Evolutionary conservation across 2,329 filamentous ascomycete species (phyloP), one percentile per base, ranked within the genome.

Genomic region (Beauveria rudraprayagi): DNA sequence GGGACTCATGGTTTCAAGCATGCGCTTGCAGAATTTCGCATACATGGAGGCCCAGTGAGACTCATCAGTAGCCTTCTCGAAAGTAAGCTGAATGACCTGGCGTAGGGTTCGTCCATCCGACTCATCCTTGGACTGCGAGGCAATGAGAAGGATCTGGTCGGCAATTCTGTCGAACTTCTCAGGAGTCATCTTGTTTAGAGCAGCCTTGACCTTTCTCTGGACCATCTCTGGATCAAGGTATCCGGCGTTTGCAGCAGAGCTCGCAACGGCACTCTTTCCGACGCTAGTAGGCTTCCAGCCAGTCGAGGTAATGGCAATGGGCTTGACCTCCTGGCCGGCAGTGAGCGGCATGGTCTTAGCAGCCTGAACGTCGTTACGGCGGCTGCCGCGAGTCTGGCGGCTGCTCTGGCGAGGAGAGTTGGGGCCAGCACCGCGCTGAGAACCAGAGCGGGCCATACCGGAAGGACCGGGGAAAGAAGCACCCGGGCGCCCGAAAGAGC

Each of bases 11-110:
- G 85, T 92, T 74, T 95, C 90, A 63, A 97, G 81, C 94, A 97
- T 97, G 66, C 89, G 87, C 81, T 93, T 92, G 80, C 92, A 96
- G 84, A 99, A 99, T 76, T 92, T 94, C 72, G 94, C 94, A 72
- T 99, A 99, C 91, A 97, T 97, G 22, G 90, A 90, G 60, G 93
- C 93, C 93, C 94, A 99, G 78, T 97, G 93, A 68, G 92, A 90
- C 76, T 99, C 94, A 71, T 99, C 94, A 34, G 92, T 97, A 66
- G 94, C 94, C 81, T 99, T 99, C 80, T 99, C 94, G 69, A 99
- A 99, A 1, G 93, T 97, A 64, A 99, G 90, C 77, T 97, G 93
- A 71, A 99, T 99, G 70, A 99, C 93, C 76, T 99, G 94, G 69
- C 94, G 90, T 56, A 99, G 83, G 8, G 94, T 97, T 62, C 93